These are phyloP conservation scores for Colletotrichum cuscutae DNA, from an alignment of 2,329 filamentous ascomycete genomes.

Conservation along the genomic window DNA sequence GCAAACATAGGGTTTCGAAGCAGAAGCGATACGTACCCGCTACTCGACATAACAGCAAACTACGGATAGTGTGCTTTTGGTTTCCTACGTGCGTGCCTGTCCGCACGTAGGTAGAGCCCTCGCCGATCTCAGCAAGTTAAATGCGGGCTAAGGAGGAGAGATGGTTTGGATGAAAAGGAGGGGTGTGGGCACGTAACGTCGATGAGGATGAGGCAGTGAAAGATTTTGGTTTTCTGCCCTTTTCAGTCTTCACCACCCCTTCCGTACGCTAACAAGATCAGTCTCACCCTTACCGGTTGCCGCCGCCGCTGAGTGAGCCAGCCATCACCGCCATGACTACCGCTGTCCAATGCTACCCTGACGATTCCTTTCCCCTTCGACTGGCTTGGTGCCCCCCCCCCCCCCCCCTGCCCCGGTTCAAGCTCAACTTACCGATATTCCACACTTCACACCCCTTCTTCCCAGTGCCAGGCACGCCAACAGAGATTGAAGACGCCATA, in stretches of 20 bases:
- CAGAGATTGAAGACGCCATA: neutral
- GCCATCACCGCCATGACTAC: constrained; percentile 5
- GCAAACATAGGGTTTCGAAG: neutral
- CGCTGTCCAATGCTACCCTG: constrained; percentile 6
- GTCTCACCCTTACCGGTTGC: constrained; percentile 25
- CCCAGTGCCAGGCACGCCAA: neutral
- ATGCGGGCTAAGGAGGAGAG: neutral
- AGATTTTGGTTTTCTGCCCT: neutral
- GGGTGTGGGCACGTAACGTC: constrained; percentile 12
- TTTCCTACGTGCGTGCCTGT: neutral
- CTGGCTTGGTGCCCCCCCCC: neutral
- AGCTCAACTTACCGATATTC: too few relatives aligned
- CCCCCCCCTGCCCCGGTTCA: neutral
- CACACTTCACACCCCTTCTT: neutral
- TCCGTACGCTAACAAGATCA: neutral
- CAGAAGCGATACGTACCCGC: neutral
- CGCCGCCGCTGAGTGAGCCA: constrained; percentile 23
- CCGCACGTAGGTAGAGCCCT: neutral
- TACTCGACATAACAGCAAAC: constrained; percentile 1
- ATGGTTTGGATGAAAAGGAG: neutral
- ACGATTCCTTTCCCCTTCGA: neutral
- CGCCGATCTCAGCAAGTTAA: constrained; percentile 9
- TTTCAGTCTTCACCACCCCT: neutral
- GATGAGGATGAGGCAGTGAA: constrained; percentile 30
- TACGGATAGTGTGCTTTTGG: neutral